Evolutionary conservation across 1,284 basidiomycete species (phyloP).

Genomic region (Boletellus sp.): DNA sequence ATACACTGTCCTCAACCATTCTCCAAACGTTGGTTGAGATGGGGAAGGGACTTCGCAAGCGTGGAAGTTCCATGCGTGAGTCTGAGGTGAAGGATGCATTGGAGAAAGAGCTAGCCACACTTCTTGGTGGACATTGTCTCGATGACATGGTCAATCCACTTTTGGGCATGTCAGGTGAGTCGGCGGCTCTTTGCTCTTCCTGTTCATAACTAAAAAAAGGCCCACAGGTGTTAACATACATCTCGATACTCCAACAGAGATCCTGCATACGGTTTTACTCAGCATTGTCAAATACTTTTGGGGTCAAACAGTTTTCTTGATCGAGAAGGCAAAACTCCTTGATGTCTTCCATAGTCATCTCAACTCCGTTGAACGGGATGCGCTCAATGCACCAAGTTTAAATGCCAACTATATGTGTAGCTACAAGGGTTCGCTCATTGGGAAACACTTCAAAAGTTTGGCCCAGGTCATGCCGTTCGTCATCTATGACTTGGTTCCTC

Average conservation of each 20-base stretch:
- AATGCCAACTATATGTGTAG: not conserved
- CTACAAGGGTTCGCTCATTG: not conserved
- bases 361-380: not conserved
- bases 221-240: too few relatives aligned
- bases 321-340: not conserved
- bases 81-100: not conserved
- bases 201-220: too few relatives aligned
- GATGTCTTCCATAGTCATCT: not conserved
- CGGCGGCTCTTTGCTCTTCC: too few relatives aligned
- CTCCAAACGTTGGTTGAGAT: not conserved
- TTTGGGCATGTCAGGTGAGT: not conserved
- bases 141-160: not conserved
- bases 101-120: not conserved
- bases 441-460: not conserved
- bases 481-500: not conserved
- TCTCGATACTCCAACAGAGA: not conserved
- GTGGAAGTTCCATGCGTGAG: not conserved
- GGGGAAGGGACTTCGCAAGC: not conserved
- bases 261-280: not conserved
- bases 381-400: not conserved
- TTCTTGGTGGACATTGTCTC: not conserved
- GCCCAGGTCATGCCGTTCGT: not conserved
- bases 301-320: not conserved
- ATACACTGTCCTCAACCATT: not conserved
- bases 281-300: not conserved